A percentile compares a stretch with the other conserved stretches of the same genome.
phyloP scores from a whole-genome alignment of 495 filamentous ascomycete genomes.

The Trichoderma orchidacearum region DNA sequence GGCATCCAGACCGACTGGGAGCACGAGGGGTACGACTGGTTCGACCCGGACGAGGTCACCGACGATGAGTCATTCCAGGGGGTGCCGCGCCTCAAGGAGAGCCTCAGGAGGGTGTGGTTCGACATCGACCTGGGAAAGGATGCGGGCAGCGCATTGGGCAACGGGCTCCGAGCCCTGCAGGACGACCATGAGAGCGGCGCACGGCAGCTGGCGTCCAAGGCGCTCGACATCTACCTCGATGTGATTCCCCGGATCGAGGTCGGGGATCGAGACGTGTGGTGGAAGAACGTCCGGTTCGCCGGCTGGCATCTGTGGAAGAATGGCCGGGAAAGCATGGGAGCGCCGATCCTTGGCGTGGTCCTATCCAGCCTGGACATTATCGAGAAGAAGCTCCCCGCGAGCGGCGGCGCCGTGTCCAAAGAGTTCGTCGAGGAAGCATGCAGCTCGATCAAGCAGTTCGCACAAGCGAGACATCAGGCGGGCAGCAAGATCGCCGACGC shows the following conservation, averaged over 20 bases:
- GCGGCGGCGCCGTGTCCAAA: slow-evolving; percentile 15
- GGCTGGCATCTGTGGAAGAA: slow-evolving; percentile 54
- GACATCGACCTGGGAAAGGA: slow-evolving; percentile 26
- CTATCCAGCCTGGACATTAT: slow-evolving; percentile 26
- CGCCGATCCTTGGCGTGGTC: slow-evolving; percentile 39
- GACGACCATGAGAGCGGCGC: slow-evolving; percentile 44
- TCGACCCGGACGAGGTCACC: slow-evolving; percentile 30
- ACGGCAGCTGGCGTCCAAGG: slow-evolving; percentile 31
- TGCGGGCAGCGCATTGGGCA: slow-evolving; percentile 27
- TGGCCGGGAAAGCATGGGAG: slow-evolving; percentile 48
- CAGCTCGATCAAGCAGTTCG: not conserved
- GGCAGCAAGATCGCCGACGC: not conserved
- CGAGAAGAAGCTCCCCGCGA: slow-evolving; percentile 12
- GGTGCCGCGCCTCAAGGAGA: slow-evolving; percentile 43
- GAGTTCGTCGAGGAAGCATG: slow-evolving; percentile 14
- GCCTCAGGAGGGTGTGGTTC: slow-evolving; percentile 42
- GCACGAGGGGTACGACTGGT: slow-evolving; percentile 43
- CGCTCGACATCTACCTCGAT: slow-evolving; percentile 11
- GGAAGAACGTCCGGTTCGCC: slow-evolving; percentile 37
- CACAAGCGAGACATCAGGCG: not conserved
- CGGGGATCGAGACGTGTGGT: slow-evolving; percentile 26
- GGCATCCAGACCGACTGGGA: slow-evolving; percentile 49
- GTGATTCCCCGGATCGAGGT: slow-evolving; percentile 6
- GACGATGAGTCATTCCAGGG: slow-evolving; percentile 26
- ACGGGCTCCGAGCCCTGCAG: slow-evolving; percentile 30